Conservation (phyloP, 257 asterid genomes). For the Solanum paucissectum region DNA sequence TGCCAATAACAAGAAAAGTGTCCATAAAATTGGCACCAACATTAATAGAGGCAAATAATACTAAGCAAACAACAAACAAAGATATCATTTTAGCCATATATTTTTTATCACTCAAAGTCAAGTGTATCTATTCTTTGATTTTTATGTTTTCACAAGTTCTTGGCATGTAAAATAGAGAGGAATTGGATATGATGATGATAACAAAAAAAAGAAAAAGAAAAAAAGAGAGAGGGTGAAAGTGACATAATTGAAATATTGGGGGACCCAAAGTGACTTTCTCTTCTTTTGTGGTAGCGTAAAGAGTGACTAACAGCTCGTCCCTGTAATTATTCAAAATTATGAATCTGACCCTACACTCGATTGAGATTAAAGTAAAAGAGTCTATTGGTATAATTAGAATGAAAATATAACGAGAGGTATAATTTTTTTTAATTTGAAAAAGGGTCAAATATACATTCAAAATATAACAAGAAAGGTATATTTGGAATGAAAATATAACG, state of each 20-base stretch:
- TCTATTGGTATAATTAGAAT: not conserved
- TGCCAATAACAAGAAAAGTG: conserved; percentile 32
- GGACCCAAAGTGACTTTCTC: not conserved
- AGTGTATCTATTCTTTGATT: not conserved
- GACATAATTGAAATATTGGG: not conserved
- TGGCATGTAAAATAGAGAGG: not conserved
- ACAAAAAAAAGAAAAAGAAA: not conserved
- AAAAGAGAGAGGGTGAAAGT: not conserved
- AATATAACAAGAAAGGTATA: no score
- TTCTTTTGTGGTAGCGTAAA: not conserved
- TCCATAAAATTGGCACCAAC: conserved; percentile 2
- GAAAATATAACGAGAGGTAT: not conserved
- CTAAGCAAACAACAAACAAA: conserved; percentile 20
- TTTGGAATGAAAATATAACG: no score
- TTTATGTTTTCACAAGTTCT: not conserved
- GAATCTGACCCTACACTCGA: not conserved
- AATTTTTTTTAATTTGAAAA: no score
- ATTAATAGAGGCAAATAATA: conserved; percentile 17
- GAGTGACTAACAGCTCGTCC: not conserved
- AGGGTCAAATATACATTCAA: no score
- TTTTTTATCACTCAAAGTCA: not conserved
- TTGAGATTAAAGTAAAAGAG: not conserved
- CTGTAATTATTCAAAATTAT: not conserved
- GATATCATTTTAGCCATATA: conserved; percentile 36
- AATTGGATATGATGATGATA: not conserved